Evolutionary conservation across 495 filamentous ascomycete genomes (phyloP), one percentile per base, ranked within the genome.

Genomic region (Hyaloscypha hepaticicola): DNA sequence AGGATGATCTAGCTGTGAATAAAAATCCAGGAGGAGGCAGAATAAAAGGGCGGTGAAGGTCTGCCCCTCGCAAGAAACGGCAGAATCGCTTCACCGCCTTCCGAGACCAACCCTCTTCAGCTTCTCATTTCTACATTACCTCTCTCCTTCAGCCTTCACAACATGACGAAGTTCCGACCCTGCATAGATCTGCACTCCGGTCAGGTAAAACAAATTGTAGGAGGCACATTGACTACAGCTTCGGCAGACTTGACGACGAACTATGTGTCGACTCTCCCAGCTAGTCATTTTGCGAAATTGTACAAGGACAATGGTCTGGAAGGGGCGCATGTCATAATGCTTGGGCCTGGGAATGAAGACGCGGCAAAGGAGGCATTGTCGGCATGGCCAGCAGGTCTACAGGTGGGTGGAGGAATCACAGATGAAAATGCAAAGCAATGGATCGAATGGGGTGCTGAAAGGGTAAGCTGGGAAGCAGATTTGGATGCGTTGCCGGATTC

Each of bases 171-270:
- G 72, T 99, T 98, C 75, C 83, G 95, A 16, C 96, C 95, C 19
- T 99, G 95, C 74, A 98, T 99, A 75, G 95, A 99, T 77, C 83
- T 99, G 28, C 95, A 99, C 78, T 87, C 93, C 9, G 96, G 96
- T 7, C 85, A 91, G 74, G 95, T 99, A 29, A 99, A 99, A 79
- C 95, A 99, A 77, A 99, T 99, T 69, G 93, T 99, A 41, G 95
- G 95, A 58, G 93, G 93, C 50, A 97, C 95, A 0, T 82, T 98
- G 66, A 89, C 85, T 73, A 83, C 82, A 68, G 77, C 83, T 0
- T 82, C 82, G 24, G 69, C 80, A 26, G 82, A 85, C 56, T 82
- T 98, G 64, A 88, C 90, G 75, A 98, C 95, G 62, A 98, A 99
- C 75, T 91, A 90, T 76, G 85, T 96, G 29, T 97, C 95, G 3